A percentile compares a stretch with the other conserved stretches of the same genome.
Evolutionary conservation across 305 asterid species (phyloP).

Genomic region (Plantago rigida): DNA sequence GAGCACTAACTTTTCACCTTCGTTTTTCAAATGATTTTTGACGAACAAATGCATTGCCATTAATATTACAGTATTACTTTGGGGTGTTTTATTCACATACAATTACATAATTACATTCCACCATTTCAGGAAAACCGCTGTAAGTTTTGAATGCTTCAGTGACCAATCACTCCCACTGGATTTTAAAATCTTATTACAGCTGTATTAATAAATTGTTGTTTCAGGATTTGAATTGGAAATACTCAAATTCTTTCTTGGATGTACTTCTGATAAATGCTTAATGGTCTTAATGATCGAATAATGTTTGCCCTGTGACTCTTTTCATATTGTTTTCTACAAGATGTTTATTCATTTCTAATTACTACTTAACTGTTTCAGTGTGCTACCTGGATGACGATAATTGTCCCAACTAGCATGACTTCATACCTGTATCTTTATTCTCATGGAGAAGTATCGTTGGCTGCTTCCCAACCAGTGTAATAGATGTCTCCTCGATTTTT

Average conservation of each 20-base stretch:
- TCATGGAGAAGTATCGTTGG: conserved; percentile 90
- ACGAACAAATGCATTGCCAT: background rate
- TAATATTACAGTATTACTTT: background rate
- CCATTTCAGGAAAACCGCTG: background rate
- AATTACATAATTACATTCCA: background rate
- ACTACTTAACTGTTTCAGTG: conserved; percentile 49
- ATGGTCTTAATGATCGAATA: conserved; percentile 5
- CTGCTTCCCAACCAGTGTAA: conserved; percentile 99
- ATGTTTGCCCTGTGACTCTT: background rate
- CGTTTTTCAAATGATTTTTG: background rate
- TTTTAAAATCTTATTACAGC: too few species aligned
- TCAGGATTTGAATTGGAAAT: conserved; percentile 1
- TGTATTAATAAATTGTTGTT: background rate
- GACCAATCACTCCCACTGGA: background rate
- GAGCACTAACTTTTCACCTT: background rate
- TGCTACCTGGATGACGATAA: conserved; percentile 93
- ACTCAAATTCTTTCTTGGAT: background rate
- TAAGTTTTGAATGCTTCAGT: background rate
- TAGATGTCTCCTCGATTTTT: conserved; percentile 69
- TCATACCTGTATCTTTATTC: conserved; percentile 94
- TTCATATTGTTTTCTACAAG: conserved; percentile 20
- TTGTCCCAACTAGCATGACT: conserved; percentile 97
- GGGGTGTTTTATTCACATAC: background rate
- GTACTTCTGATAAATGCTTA: background rate
- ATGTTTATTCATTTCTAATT: conserved; percentile 20